phyloP scores from a whole-genome alignment of 2,329 filamentous ascomycete species.

The Diaporthe ilicicola region DNA sequence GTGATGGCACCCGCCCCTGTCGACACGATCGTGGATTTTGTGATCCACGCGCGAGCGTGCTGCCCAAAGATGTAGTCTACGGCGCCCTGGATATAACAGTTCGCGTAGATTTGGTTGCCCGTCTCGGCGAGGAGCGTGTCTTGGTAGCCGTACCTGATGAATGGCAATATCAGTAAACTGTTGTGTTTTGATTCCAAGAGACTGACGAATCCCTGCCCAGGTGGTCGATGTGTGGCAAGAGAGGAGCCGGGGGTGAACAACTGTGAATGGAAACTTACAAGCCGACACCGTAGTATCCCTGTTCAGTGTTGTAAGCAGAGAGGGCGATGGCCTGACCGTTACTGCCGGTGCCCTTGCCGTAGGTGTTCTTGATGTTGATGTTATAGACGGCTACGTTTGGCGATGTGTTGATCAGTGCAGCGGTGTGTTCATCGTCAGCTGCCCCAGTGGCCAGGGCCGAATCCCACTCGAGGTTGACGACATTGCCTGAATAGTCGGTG shows the following conservation, averaged over 20 bases:
- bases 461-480: slow-evolving; percentile 40
- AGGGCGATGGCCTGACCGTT: slow-evolving; percentile 59
- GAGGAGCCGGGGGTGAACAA: background rate
- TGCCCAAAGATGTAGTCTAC: slow-evolving; percentile 70
- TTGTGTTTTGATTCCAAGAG: background rate
- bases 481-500: slow-evolving; percentile 56
- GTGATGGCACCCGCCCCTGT: slow-evolving; percentile 56
- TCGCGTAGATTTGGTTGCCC: slow-evolving; percentile 63
- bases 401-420: slow-evolving; percentile 55
- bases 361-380: slow-evolving; percentile 60
- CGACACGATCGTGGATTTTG: slow-evolving; percentile 57
- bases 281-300: slow-evolving; percentile 65
- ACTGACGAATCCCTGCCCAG: no score
- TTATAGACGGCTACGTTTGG: slow-evolving; percentile 62
- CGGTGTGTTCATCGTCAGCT: slow-evolving; percentile 42
- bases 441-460: slow-evolving; percentile 28
- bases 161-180: background rate
- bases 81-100: slow-evolving; percentile 62
- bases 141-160: slow-evolving; percentile 55
- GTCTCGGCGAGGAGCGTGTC: slow-evolving; percentile 62
- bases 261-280: slow-evolving; percentile 44
- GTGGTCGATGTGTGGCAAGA: background rate
- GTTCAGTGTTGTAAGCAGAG: slow-evolving; percentile 56
- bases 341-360: slow-evolving; percentile 50
- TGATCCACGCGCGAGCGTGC: slow-evolving; percentile 61